phyloP scores from a whole-genome alignment of 2,329 filamentous ascomycete genomes.

The Phialophora chinensis region DNA sequence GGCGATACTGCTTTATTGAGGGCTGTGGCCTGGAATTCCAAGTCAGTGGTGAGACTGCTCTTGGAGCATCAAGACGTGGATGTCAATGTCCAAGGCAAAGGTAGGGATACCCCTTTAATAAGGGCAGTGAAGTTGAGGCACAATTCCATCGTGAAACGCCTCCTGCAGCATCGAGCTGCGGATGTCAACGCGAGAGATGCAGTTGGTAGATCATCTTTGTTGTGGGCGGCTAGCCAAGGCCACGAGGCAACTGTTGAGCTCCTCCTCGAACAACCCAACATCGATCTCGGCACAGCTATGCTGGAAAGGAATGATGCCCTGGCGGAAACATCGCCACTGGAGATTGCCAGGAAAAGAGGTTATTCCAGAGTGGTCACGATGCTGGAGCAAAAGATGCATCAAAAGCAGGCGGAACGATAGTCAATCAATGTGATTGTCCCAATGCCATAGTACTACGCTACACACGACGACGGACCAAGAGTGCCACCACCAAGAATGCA shows the following conservation, averaged over 20 bases:
- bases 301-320: not conserved
- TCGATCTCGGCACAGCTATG: not conserved
- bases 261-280: slow-evolving; percentile 7
- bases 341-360: not conserved
- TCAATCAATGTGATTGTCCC: not conserved
- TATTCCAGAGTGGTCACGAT: not conserved
- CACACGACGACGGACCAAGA: not conserved
- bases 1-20: not conserved
- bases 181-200: not conserved
- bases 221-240: not conserved
- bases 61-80: not conserved
- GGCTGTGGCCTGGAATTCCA: not conserved
- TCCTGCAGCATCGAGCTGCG: not conserved
- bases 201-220: not conserved
- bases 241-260: not conserved
- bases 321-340: not conserved
- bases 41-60: not conserved
- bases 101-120: not conserved
- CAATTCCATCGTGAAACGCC: not conserved
- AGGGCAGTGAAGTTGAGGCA: not conserved
- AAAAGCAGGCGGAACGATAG: not conserved
- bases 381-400: not conserved
- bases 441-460: not conserved
- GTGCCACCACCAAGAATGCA: not conserved
- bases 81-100: not conserved